Conservation (phyloP, 2,329 filamentous ascomycete species). For the Fonsecaea multimorphosa region DNA sequence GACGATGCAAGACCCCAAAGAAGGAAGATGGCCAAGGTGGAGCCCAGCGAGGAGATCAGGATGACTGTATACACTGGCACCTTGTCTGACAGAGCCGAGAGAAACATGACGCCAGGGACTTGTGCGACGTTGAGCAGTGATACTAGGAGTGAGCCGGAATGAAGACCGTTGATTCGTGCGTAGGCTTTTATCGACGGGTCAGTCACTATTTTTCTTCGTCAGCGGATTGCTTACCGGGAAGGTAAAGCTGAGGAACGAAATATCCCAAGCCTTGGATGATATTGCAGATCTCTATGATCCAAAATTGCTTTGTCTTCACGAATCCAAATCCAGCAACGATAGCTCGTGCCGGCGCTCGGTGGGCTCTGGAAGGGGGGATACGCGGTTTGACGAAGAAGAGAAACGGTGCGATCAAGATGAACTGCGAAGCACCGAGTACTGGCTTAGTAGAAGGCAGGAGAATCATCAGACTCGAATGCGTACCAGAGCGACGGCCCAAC, state of each 20-base stretch:
- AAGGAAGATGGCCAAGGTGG: constrained; percentile 51
- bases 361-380: constrained; percentile 48
- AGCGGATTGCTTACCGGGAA: constrained; percentile 37
- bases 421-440: constrained; percentile 50
- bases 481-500: constrained; percentile 14
- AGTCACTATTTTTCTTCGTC: neutral
- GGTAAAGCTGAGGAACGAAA: constrained; percentile 47
- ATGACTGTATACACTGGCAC: constrained; percentile 52
- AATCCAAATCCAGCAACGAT: constrained; percentile 46
- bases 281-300: constrained; percentile 51
- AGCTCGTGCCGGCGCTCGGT: constrained; percentile 39
- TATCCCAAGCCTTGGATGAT: constrained; percentile 49
- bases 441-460: constrained; percentile 35
- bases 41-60: constrained; percentile 51
- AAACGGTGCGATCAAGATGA: constrained; percentile 33
- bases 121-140: constrained; percentile 45
- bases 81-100: constrained; percentile 50
- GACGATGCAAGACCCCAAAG: constrained; percentile 56
- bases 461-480: neutral
- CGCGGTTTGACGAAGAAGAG: constrained; percentile 53
- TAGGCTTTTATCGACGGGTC: constrained; percentile 3
- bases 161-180: constrained; percentile 1
- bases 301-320: constrained; percentile 46
- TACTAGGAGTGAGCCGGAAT: constrained; percentile 14
- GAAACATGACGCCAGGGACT: constrained; percentile 46